Evolutionary conservation across 495 filamentous ascomycete genomes (phyloP), one percentile per base, ranked within the genome.

Genomic region (Xeromyces bisporus): DNA sequence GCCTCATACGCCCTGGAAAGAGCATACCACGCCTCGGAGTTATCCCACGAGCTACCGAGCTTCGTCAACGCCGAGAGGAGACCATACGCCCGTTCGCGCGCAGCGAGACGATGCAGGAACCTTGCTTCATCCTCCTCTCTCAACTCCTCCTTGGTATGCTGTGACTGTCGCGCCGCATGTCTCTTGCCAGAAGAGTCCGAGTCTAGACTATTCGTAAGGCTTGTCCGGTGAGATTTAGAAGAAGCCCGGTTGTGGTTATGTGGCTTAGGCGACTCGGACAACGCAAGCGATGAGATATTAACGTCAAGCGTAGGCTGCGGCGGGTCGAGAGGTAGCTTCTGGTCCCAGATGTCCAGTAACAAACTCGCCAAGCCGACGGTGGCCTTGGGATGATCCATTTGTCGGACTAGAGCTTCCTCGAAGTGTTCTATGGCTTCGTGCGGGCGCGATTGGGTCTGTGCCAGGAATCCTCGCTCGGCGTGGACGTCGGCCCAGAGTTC

Each of bases 21-120:
- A 7, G 75, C 73, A 43, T 77, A 84, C 89, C 89, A 97, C 12
- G 86, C 89, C 47, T 93, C 89, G n/a, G 75, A 73, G 43, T 75
- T 69, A 49, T 93, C 82, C 91, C 91, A 96, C 3, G 84, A 86
- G 16, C 56, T 62, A n/a, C 85, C 84, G 2, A 80, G 66, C 55
- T 80, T 86, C 2, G 83, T 93, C 33, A 96, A 62, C 2, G 67
- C 66, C 6, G 74, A 76, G 0, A 97, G 67, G 26, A 96, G 64
- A 8, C 71, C 75, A 44, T 81, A 82, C 1, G 91, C 89, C 12
- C 91, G 68, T 45, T 96, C 86, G 17, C 83, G 69, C 16, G 82
- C 80, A 10, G 79, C 76, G n/a, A 89, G 66, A 11, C 80, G 70
- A 46, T 84, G 78, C 15, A 82, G 61, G 15, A 77, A 62, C 27